Conservation (phyloP, 495 filamentous ascomycete genomes). For the Chaetomium tenue region DNA sequence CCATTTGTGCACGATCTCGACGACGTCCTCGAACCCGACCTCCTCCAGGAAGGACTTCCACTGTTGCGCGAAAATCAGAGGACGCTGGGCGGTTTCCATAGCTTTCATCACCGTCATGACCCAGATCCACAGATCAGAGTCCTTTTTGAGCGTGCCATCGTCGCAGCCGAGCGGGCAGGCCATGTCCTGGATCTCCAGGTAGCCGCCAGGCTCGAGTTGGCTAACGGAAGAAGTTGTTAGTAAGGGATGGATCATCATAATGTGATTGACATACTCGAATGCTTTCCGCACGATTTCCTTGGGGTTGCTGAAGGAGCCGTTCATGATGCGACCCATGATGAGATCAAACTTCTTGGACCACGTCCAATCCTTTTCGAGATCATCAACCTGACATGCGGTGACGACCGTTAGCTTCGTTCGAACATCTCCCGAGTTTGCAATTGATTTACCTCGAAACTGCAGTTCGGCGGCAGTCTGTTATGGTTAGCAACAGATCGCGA, state of each 20-base stretch:
- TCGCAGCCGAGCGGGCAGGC: slow-evolving; percentile 50
- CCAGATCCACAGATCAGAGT: slow-evolving; percentile 27
- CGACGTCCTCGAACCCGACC: slow-evolving; percentile 53
- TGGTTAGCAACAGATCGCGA: neutral
- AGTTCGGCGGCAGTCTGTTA: neutral
- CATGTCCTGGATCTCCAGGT: slow-evolving; percentile 27
- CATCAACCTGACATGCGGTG: slow-evolving; percentile 34
- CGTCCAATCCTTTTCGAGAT: slow-evolving; percentile 49
- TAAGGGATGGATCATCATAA: too few species aligned
- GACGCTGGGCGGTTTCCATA: slow-evolving; percentile 19
- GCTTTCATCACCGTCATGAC: slow-evolving; percentile 37
- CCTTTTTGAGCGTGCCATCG: slow-evolving; percentile 44
- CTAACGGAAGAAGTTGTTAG: neutral
- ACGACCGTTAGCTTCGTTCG: neutral
- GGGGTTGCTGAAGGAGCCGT: slow-evolving; percentile 47
- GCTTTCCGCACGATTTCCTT: slow-evolving; percentile 32
- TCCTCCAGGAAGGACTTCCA: slow-evolving; percentile 46
- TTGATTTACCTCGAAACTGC: neutral
- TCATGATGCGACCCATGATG: slow-evolving; percentile 46
- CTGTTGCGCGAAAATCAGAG: slow-evolving; percentile 31
- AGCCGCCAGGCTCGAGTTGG: slow-evolving; percentile 30
- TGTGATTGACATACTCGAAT: slow-evolving; percentile 12
- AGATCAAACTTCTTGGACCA: slow-evolving; percentile 48
- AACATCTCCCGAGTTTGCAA: neutral
- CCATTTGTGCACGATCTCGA: slow-evolving; percentile 36